Conservation (phyloP, 2,329 filamentous ascomycete species). For the Ambrosiella cleistominuta region DNA sequence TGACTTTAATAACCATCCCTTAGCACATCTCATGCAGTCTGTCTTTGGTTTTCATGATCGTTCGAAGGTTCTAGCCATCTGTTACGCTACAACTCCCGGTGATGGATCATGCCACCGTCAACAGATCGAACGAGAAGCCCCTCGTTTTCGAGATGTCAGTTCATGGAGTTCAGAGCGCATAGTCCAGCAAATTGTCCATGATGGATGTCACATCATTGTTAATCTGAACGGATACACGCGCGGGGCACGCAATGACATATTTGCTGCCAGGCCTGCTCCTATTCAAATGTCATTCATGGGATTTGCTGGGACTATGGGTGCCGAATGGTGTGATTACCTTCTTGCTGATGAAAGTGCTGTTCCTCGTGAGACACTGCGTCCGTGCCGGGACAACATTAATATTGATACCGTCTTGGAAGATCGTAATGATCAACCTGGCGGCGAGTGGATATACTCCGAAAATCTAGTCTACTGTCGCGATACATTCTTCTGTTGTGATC, state of each 20-base stretch:
- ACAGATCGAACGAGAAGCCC: slow-evolving; percentile 85
- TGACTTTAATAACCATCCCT: slow-evolving; percentile 95
- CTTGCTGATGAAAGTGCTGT: slow-evolving; percentile 79
- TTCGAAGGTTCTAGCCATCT: slow-evolving; percentile 62
- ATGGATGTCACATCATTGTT: slow-evolving; percentile 84
- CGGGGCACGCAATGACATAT: slow-evolving; percentile 92
- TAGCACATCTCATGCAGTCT: slow-evolving; percentile 97
- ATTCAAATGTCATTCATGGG: slow-evolving; percentile 99
- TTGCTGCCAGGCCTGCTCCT: slow-evolving; percentile 81
- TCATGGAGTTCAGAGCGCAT: slow-evolving; percentile 71
- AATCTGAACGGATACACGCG: slow-evolving; percentile 98
- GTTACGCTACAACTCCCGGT: slow-evolving; percentile 86
- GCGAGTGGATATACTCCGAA: slow-evolving; percentile 88
- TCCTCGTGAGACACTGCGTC: slow-evolving; percentile 62
- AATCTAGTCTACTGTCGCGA: slow-evolving; percentile 90
- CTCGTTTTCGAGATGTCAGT: slow-evolving; percentile 78
- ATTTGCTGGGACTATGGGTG: slow-evolving; percentile 86
- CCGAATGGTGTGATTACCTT: slow-evolving; percentile 97
- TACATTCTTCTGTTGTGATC: slow-evolving; percentile 97
- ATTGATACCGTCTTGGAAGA: slow-evolving; percentile 51
- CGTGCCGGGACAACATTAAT: slow-evolving; percentile 56
- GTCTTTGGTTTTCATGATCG: slow-evolving; percentile 83
- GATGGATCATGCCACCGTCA: slow-evolving; percentile 77
- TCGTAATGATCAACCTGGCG: slow-evolving; percentile 49
- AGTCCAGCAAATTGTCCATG: slow-evolving; percentile 68